Evolutionary conservation across 768 basidiomycete species (phyloP).

Genomic region (Leucosporidium creatinivorum): DNA sequence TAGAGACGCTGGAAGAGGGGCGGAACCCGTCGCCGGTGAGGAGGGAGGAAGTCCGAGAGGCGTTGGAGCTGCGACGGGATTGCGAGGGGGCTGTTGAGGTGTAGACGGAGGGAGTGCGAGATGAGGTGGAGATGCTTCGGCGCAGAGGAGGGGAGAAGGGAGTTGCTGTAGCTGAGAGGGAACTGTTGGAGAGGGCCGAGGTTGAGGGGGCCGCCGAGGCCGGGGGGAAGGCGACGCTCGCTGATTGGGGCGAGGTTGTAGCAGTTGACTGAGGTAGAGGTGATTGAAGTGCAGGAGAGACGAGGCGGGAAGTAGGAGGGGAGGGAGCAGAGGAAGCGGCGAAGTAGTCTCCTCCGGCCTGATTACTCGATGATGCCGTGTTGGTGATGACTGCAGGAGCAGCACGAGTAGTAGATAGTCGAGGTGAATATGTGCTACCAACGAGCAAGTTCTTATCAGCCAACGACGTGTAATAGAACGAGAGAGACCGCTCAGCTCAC

Average conservation of each 20-base stretch:
- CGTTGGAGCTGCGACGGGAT: not conserved
- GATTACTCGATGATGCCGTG: too few species aligned
- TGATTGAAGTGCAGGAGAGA: not conserved
- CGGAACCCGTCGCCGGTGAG: too few species aligned
- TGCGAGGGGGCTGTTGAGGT: not conserved
- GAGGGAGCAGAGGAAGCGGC: not conserved
- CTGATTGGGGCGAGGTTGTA: not conserved
- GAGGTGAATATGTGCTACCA: too few species aligned
- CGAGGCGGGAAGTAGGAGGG: not conserved
- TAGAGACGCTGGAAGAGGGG: not conserved
- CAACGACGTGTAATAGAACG: too few species aligned
- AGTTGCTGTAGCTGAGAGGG: too few species aligned
- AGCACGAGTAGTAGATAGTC: not conserved
- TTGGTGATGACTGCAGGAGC: constrained; percentile 15
- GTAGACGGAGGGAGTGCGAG: not conserved
- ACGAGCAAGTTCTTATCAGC: too few species aligned
- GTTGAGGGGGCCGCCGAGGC: not conserved
- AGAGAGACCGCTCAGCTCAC: too few species aligned
- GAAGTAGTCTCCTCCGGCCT: not conserved
- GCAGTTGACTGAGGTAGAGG: not conserved
- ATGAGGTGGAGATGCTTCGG: too few species aligned
- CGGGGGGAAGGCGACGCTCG: not conserved
- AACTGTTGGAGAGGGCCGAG: not conserved
- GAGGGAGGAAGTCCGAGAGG: not conserved
- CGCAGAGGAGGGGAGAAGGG: too few species aligned